Percentiles rank a stretch among this genome's conserved stretches.
Conservation (phyloP, 805 yeast species). For the Saccharomycopsis synnaedendra region DNA sequence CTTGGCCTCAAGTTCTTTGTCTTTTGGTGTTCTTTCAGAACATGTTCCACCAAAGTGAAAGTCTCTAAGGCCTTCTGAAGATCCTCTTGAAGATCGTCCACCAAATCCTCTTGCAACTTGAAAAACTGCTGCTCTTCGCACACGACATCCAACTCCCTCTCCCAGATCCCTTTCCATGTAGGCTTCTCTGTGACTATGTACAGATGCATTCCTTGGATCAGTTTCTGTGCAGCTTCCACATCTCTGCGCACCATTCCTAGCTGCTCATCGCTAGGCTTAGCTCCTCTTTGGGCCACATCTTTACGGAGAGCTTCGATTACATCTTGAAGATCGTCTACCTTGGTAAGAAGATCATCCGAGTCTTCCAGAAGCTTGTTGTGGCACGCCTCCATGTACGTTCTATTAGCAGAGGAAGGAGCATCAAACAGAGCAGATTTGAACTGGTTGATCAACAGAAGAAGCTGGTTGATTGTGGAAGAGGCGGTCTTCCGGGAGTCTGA, state of each 20-base stretch:
- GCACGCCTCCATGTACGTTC: slow-evolving; percentile 65
- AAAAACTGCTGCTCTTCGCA: slow-evolving; percentile 92
- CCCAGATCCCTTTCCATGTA: slow-evolving; percentile 89
- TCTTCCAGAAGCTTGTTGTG: slow-evolving; percentile 63
- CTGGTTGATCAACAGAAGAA: slow-evolving; percentile 36
- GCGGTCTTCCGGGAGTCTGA: slow-evolving; percentile 30
- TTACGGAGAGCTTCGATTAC: slow-evolving; percentile 77
- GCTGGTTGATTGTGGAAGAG: slow-evolving; percentile 30
- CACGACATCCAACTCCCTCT: slow-evolving; percentile 75
- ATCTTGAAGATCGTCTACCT: slow-evolving; percentile 88
- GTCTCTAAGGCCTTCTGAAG: slow-evolving; percentile 73
- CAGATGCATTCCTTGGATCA: slow-evolving; percentile 41
- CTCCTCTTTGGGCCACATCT: slow-evolving; percentile 88
- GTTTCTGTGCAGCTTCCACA: slow-evolving; percentile 41
- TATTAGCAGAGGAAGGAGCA: slow-evolving; percentile 21
- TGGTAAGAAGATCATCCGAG: slow-evolving; percentile 61
- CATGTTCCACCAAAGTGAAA: slow-evolving; percentile 66
- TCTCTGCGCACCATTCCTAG: slow-evolving; percentile 56
- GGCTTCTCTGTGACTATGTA: slow-evolving; percentile 65
- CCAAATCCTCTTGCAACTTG: slow-evolving; percentile 79
- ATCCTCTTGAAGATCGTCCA: slow-evolving; percentile 71
- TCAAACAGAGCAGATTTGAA: slow-evolving; percentile 39
- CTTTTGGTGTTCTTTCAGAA: slow-evolving; percentile 65
- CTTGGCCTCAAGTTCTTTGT: slow-evolving; percentile 20
- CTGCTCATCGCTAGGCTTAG: slow-evolving; percentile 67